Base-by-base conservation (phyloP, 805 yeast genomes). In the Pachysolen tannophilus region DNA sequence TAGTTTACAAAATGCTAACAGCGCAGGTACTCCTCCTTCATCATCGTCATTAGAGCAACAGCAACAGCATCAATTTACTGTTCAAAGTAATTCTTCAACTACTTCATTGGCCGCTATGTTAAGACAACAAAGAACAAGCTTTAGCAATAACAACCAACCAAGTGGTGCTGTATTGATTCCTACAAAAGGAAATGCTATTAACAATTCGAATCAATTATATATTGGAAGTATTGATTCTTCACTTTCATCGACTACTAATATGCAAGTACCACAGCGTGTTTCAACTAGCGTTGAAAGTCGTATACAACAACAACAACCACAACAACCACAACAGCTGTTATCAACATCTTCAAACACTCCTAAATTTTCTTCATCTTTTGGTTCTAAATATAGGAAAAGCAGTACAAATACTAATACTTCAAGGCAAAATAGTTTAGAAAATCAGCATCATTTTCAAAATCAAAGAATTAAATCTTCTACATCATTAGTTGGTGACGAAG, bases 341-440 rank as follows among this genome's bases (percentile, higher is more conserved):
- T 21, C 25, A n/a, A 27, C 28, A 3, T 42, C 46, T 2, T 62
- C 55, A 15, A 52, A 49, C 30, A 46, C 78, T 0, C 80, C 83
- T 2, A 67, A 77, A 43, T 81, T 78, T 44, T 71, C 84, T 2
- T 76, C 90, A 1, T 78, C 88, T 0, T 80, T 80, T 53, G 83
- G 84, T 0, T 76, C 78, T n/a, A 60, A 83, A 32, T 46, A 54
- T 30, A 47, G 41, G 15, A 30, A 38, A 13, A 30, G 51, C 37
- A 46, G 45, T 8, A 40, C 48, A 2, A 38, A 46, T 7, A 14
- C 28, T 14, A 19, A n/a, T n/a, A n/a, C n/a, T n/a, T 45, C 54
- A 18, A 41, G 60, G 18, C 43, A 55, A 34, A 49, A 49, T 35
- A 54, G 59, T 41, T 25, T 53, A 8, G 60, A 54, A 30, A 17